Evolutionary conservation across 2,329 filamentous ascomycete species (phyloP).

Genomic region (Cephalotrichum gorgonifer): DNA sequence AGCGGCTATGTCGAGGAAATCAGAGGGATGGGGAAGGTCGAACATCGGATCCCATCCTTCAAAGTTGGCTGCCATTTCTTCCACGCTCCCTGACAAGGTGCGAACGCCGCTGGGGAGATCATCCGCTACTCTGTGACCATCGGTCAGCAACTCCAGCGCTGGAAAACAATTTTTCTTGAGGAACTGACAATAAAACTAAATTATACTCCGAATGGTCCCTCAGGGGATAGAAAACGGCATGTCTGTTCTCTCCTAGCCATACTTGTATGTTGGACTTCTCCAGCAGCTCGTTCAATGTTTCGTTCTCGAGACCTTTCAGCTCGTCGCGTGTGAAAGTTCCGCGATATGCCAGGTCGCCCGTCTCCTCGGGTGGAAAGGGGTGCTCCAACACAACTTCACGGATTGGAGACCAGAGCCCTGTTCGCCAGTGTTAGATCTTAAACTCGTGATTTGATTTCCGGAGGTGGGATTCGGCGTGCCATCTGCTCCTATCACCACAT

Average conservation of each 20-base stretch:
- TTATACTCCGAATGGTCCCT: slow-evolving; percentile 1
- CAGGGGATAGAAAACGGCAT: slow-evolving; percentile 5
- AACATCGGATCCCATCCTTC: slow-evolving; percentile 3
- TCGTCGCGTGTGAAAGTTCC: slow-evolving; percentile 1
- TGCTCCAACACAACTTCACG: neutral
- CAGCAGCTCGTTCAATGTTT: neutral
- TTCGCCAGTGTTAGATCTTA: neutral
- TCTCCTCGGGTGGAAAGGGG: neutral
- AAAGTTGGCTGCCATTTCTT: slow-evolving; percentile 3
- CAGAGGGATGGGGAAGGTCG: neutral
- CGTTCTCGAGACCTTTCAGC: neutral
- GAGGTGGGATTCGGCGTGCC: neutral
- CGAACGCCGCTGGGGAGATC: slow-evolving; percentile 1
- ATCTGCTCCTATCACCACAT: slow-evolving; percentile 7
- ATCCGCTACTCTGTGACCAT: slow-evolving; percentile 1
- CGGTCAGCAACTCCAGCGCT: neutral
- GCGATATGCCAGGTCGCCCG: slow-evolving; percentile 4
- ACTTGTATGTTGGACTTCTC: slow-evolving; percentile 1
- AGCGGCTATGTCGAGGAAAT: neutral
- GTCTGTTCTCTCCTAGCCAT: slow-evolving; percentile 1
- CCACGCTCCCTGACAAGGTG: neutral
- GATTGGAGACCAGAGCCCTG: slow-evolving; percentile 1
- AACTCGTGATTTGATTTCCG: neutral
- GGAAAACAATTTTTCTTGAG: neutral
- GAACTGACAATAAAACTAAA: slow-evolving; percentile 2